Percentiles rank a stretch among this genome's conserved stretches.
Conservation (phyloP, 345 rosid species). For the Hibiscus syriacus region DNA sequence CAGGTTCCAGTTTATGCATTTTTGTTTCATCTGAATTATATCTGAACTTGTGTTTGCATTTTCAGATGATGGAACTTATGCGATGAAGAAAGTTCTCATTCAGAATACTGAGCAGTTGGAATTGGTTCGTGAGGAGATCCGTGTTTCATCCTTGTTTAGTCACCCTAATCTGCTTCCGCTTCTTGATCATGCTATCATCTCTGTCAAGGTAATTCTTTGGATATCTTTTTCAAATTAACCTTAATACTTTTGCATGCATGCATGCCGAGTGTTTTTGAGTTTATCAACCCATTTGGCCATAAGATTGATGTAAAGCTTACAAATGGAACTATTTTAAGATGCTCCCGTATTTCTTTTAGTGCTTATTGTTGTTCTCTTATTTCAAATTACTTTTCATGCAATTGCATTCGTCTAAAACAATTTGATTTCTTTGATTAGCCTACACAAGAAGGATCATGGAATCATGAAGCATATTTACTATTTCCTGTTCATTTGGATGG, state of each 20-base stretch:
- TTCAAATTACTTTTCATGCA: background rate
- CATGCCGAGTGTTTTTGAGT: too few relatives aligned
- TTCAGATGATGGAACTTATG: constrained; percentile 85
- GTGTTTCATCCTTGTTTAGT: constrained; percentile 76
- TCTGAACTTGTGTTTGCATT: background rate
- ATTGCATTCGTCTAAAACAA: background rate
- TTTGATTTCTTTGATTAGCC: constrained; percentile 35
- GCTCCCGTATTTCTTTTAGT: background rate
- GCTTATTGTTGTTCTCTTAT: background rate
- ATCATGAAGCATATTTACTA: constrained; percentile 91
- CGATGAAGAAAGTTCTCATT: constrained; percentile 93
- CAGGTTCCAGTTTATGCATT: background rate
- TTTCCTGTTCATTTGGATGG: constrained; percentile 98
- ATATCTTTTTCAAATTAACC: background rate
- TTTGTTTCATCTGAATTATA: background rate
- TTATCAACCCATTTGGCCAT: background rate
- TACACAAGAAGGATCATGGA: constrained; percentile 70
- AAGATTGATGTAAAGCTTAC: background rate
- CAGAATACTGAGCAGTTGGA: constrained; percentile 85
- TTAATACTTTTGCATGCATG: too few relatives aligned
- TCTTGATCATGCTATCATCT: constrained; percentile 87
- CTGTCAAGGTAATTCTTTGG: constrained; percentile 55
- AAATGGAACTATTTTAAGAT: background rate
- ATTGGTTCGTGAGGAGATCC: constrained; percentile 88
- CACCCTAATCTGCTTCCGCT: constrained; percentile 91